Conservation (phyloP, 2,329 filamentous ascomycete species). For the Calycina marina region DNA sequence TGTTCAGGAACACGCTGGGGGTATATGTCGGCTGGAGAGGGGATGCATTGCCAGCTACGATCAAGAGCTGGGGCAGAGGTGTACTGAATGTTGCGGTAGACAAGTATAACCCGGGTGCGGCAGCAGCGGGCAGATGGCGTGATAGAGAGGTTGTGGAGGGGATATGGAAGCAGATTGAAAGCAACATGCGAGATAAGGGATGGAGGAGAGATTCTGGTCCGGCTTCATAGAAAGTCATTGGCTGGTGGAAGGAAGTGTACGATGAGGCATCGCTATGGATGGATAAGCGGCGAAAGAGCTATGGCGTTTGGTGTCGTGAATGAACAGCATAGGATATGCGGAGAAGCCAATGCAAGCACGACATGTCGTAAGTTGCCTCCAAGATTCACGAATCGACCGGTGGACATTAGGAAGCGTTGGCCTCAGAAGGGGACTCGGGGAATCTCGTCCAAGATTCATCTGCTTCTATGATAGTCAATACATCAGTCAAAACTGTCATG, state of each 20-base stretch:
- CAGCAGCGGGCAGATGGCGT: slow-evolving; percentile 46
- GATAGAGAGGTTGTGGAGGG: slow-evolving; percentile 87
- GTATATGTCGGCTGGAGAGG: slow-evolving; percentile 86
- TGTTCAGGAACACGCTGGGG: slow-evolving; percentile 79
- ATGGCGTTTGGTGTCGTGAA: not conserved
- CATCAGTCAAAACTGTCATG: too few relatives aligned
- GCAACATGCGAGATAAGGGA: slow-evolving; percentile 70
- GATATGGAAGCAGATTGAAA: slow-evolving; percentile 83
- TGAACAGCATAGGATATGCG: too few relatives aligned
- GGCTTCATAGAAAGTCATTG: slow-evolving; percentile 5
- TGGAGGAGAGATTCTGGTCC: slow-evolving; percentile 64
- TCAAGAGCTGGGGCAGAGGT: slow-evolving; percentile 74
- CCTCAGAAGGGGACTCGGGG: too few relatives aligned
- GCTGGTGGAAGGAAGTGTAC: slow-evolving; percentile 3
- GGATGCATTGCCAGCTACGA: slow-evolving; percentile 61
- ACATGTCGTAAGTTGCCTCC: too few relatives aligned
- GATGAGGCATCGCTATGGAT: too few relatives aligned
- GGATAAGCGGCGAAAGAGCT: not conserved
- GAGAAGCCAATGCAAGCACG: too few relatives aligned
- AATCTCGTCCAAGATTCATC: too few relatives aligned
- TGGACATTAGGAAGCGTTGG: too few relatives aligned
- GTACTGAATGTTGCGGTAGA: slow-evolving; percentile 73
- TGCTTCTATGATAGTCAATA: too few relatives aligned
- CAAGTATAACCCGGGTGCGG: slow-evolving; percentile 50
- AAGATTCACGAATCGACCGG: too few relatives aligned